Evolutionary conservation across 2,329 filamentous ascomycete species (phyloP), one percentile per base, ranked within the genome.

Genomic region (Grosmannia serpens): DNA sequence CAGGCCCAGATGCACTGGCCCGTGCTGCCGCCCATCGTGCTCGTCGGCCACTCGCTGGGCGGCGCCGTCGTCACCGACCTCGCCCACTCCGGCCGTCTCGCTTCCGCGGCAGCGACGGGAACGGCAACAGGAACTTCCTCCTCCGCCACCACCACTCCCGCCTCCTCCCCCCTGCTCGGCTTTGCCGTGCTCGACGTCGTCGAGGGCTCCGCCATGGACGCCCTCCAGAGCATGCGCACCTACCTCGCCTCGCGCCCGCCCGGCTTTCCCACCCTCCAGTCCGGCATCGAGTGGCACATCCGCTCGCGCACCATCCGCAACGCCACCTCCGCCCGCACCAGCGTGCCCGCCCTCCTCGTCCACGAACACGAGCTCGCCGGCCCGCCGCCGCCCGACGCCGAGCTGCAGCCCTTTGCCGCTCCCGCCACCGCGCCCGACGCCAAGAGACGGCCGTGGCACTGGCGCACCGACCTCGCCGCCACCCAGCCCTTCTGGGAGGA

Each of bases 161-260:
- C 31, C 31, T 33, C 31, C 20, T 15, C 41, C 20, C 41, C 41
- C 17, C 70, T 97, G 1, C 76, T 66, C 20, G 94, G 89, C 24
- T 96, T 92, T 71, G 89, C 85, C 4, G 91, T 97, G 9, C 77
- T 99, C 20, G 94, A 99, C 71, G 90, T 99, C 5, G 94, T 99
- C 31, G 94, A 99, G 72, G 89, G 94, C 13, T 95, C 89, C 0
- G 94, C 94, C 38, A 92, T 99, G 71, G 94, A 97, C 70, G 92
- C 94, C 3, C 78, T 99, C 57, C 85, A 91, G 70, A 91, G 88
- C 71, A 99, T 99, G 94, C 87, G 94, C 64, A 87, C 86, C 3
- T 96, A 96, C 70, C 80, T 99, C 24, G 85, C 88, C 1, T 91
- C 86, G 5, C 81, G 94, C 26, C 94, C 94, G 0, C 76, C 77